Evolutionary conservation across 1,284 basidiomycete genomes (phyloP).

Genomic region (Neonothopanus nambi): DNA sequence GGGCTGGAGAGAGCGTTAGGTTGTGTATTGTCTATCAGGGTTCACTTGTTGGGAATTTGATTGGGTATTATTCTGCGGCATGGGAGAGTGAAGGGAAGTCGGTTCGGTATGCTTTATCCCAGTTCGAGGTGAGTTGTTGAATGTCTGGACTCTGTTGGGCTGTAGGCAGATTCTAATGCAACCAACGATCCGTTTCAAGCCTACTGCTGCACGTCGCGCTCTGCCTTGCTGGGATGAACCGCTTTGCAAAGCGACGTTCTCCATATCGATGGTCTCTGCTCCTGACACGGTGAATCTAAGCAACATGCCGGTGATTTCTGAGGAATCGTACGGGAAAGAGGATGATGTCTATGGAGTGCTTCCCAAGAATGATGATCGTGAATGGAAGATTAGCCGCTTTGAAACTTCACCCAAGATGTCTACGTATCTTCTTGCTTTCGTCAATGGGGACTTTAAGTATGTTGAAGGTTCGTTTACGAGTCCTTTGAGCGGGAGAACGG

Average conservation of each 20-base stretch:
- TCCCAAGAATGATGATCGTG: slow-evolving; percentile 26
- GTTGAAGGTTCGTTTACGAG: slow-evolving; percentile 69
- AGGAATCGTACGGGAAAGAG: slow-evolving; percentile 34
- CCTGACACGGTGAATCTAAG: slow-evolving; percentile 59
- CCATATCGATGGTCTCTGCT: slow-evolving; percentile 71
- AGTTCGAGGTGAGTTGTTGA: slow-evolving; percentile 59
- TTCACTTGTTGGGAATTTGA: slow-evolving; percentile 53
- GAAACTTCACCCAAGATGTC: slow-evolving; percentile 70
- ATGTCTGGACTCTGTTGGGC: too few species aligned
- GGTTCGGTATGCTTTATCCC: slow-evolving; percentile 62
- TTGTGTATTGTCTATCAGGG: slow-evolving; percentile 50
- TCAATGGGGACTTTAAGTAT: slow-evolving; percentile 70
- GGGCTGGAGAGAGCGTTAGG: slow-evolving; percentile 46
- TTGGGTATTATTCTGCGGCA: slow-evolving; percentile 54
- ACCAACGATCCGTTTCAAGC: slow-evolving; percentile 36
- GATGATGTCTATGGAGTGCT: slow-evolving; percentile 29
- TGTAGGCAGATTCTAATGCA: too few species aligned
- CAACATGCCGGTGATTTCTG: slow-evolving; percentile 69
- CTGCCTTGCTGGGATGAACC: slow-evolving; percentile 86
- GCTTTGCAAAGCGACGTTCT: slow-evolving; percentile 76
- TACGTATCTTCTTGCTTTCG: slow-evolving; percentile 80
- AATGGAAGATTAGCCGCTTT: slow-evolving; percentile 71
- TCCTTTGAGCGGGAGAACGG: slow-evolving; percentile 61
- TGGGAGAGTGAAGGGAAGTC: slow-evolving; percentile 42
- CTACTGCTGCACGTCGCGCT: slow-evolving; percentile 70